phyloP scores from a whole-genome alignment of 768 basidiomycete species.

The Russula griseocarnosa region DNA sequence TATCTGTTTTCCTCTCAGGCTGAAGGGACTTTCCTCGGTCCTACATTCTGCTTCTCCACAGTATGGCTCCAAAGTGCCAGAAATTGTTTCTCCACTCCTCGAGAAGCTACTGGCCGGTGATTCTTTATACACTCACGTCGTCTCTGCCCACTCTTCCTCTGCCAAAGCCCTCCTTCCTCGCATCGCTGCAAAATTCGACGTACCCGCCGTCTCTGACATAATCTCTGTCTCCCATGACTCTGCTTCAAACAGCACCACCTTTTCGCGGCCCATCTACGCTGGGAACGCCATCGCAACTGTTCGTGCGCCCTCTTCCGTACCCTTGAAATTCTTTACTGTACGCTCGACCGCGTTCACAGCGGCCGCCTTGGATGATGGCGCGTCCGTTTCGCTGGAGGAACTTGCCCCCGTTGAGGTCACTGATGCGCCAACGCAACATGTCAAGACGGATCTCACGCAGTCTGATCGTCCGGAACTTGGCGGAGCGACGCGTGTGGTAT shows the following conservation, averaged over 20 bases:
- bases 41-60: conserved; percentile 67
- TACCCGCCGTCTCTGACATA: conserved; percentile 88
- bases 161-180: conserved; percentile 93
- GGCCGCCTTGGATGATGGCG: conserved; percentile 46
- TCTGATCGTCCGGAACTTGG: conserved; percentile 93
- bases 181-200: conserved; percentile 83
- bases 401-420: conserved; percentile 61
- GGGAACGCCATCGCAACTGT: conserved; percentile 96
- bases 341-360: conserved; percentile 87
- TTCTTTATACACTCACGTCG: conserved; percentile 79
- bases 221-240: conserved; percentile 72
- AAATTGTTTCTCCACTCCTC: conserved; percentile 77
- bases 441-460: conserved; percentile 74
- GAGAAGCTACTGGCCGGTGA: conserved; percentile 64
- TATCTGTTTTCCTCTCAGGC: conserved; percentile 38
- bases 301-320: conserved; percentile 68
- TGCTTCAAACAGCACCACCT: conserved; percentile 71
- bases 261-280: conserved; percentile 93
- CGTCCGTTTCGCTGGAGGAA: conserved; percentile 55
- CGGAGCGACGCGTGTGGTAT: conserved; percentile 82
- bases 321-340: conserved; percentile 92
- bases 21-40: conserved; percentile 62
- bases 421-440: conserved; percentile 55
- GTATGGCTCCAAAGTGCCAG: conserved; percentile 68
- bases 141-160: conserved; percentile 86